Evolutionary conservation across 306 rosid genomes (phyloP), one percentile per base, ranked within the genome.

Genomic region (Fragaria nilgerrensis): DNA sequence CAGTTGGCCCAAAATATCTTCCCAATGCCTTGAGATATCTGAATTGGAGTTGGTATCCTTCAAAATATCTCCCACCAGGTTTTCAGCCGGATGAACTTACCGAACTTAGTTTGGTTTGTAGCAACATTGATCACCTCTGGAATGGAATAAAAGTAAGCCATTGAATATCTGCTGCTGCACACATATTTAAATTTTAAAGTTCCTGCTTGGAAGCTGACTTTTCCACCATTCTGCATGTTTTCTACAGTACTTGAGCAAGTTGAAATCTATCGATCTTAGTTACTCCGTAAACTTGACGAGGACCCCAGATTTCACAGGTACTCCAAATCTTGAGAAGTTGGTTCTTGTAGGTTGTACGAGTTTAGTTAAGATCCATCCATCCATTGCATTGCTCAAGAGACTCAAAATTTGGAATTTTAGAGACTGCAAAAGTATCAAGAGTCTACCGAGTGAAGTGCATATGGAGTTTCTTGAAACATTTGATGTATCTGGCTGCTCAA

Each of bases 301-400:
- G 34, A 74, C 83, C 25, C 83, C 79, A 17, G 74, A 80, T 65
- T 80, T 80, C 29, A 39, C 75, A 22, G 36, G 34, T 6, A 34
- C 12, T 47, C 76, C 71, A 58, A 80, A 79, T 63, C 73, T 79
- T 25, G 39, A 32, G 34, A 32, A 32, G 25, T 44, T 79, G 55
- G 56, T 70, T 37, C 76, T 75, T 17, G 47, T 36, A 75, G 76
- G 66, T 13, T 80, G 83, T 29, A 75, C n/a, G 3, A 74, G 23
- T 44, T 58, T 80, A 59, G 56, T 58, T 68, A 39, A 32, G 53
- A 59, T 80, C 55, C 72, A 80, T 41, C 61, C 75, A 45, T 74
- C 83, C 19, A 58, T 80, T 56, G 64, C 50, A 23, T 3, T 4
- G 5, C 64, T 72, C 5, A 62, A 80, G 61, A 58, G 73, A 49